Conservation (phyloP, 768 basidiomycete genomes). For the Cyclocybe cylindracea region DNA sequence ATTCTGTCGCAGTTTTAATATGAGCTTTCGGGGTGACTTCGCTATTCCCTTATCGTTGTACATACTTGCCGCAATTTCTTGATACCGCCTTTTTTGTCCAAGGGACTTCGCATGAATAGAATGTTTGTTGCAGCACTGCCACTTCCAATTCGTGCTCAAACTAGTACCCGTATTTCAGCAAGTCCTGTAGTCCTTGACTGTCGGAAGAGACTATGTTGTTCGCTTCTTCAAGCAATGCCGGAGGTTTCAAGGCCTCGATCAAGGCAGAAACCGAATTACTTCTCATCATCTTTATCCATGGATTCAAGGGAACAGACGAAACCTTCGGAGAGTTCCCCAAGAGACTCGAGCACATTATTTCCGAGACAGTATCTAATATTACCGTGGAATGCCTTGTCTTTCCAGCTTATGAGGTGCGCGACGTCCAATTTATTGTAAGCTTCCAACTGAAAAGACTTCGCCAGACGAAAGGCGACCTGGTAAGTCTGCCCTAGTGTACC, state of each 20-base stretch:
- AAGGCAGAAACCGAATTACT: slow-evolving; percentile 44
- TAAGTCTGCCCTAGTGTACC: slow-evolving; percentile 34
- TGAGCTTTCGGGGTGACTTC: background rate
- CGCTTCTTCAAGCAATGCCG: background rate
- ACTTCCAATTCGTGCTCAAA: no score
- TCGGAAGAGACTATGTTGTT: background rate
- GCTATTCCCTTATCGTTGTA: background rate
- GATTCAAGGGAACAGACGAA: slow-evolving; percentile 63
- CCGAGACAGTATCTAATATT: slow-evolving; percentile 58
- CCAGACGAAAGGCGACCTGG: slow-evolving; percentile 89
- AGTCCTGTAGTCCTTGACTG: background rate
- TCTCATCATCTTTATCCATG: slow-evolving; percentile 79
- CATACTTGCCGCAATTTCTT: background rate
- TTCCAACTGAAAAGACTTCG: background rate
- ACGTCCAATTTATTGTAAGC: background rate
- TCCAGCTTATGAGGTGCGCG: slow-evolving; percentile 81
- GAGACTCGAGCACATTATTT: slow-evolving; percentile 74
- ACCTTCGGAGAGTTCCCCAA: slow-evolving; percentile 81
- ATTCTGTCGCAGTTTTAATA: slow-evolving; percentile 28
- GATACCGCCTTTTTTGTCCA: no score
- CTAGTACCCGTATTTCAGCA: no score
- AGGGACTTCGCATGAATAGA: no score
- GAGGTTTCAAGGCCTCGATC: slow-evolving; percentile 15
- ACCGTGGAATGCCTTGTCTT: slow-evolving; percentile 78
- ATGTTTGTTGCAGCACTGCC: no score